Evolutionary conservation across 2,329 filamentous ascomycete genomes (phyloP).

Genomic region (Trichoderma sp.): DNA sequence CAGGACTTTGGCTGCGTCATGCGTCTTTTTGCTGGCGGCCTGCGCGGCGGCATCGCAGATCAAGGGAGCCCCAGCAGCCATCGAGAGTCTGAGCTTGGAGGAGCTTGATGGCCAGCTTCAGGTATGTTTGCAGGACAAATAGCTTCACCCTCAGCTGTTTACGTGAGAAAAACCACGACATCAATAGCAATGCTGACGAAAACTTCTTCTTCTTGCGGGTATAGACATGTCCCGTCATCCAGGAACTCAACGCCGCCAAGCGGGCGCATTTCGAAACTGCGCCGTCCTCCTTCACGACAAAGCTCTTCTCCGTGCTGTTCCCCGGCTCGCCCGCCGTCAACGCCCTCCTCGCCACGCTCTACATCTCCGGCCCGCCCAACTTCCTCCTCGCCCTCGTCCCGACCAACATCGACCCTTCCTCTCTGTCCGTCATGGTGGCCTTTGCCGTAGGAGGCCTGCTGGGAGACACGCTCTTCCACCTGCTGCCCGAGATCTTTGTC

Average conservation of each 20-base stretch:
- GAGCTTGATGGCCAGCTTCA: conserved; percentile 75
- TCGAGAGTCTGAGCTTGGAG: conserved; percentile 51
- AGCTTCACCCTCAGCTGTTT: not conserved
- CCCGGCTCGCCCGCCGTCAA: conserved; percentile 87
- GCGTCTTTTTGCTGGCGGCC: conserved; percentile 28
- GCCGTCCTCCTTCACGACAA: conserved; percentile 66
- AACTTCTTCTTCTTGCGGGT: not conserved
- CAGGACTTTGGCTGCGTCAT: not conserved
- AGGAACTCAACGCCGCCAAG: conserved; percentile 76
- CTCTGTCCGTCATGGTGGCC: conserved; percentile 92
- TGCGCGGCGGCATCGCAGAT: conserved; percentile 28
- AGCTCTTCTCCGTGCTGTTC: conserved; percentile 80
- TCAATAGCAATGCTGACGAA: not conserved
- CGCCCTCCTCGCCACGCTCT: conserved; percentile 86
- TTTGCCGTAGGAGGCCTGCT: conserved; percentile 93
- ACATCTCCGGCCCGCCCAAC: conserved; percentile 95
- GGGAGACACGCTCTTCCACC: conserved; percentile 92
- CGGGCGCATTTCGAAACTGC: conserved; percentile 54
- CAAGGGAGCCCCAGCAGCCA: conserved; percentile 23
- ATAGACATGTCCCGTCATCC: conserved; percentile 77
- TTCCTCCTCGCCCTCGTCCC: conserved; percentile 92
- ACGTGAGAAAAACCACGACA: not conserved
- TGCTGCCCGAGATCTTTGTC: conserved; percentile 94
- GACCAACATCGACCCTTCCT: conserved; percentile 88
- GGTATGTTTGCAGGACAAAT: conserved; percentile 36